Evolutionary conservation across 768 basidiomycete genomes (phyloP), one percentile per base, ranked within the genome.

Genomic region (Pisolithus marmoratus): DNA sequence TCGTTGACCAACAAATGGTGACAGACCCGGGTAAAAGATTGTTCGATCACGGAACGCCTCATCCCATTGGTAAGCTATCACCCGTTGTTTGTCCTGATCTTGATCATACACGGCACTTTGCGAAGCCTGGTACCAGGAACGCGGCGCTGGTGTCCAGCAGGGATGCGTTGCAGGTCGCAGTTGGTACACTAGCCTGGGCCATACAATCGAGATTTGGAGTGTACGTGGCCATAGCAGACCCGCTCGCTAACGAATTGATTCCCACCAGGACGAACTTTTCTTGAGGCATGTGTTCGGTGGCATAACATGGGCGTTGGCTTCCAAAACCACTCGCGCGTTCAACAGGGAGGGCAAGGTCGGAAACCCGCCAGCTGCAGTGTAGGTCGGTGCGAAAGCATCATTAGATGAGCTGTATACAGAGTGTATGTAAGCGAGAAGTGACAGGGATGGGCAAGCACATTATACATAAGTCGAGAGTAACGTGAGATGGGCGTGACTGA

Each of bases 141-240:
- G 74, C 3, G 87, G 87, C 17, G 81, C 84, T 26, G 88, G 88
- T 0, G 79, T 81, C 4, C 72, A 79, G 56, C 64, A 62, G 24
- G 66, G 73, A 19, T 64, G 75, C 23, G 60, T 63, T 38, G 76
- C 83, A 2, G 91, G 90, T 20, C 78, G 90, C 36, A 90, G 87
- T 59, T 93, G 88, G 71, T 93, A 90, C 64, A 93, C 91, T 1
- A 77, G 82, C 55, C 75, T 93, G 0, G 90, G 90, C 0, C 91
- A 94, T 63, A 68, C 82, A 48, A 84, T 82, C 59, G 82, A 86
- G 60, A 90, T 87, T 29, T 90, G 87, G 88, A 69, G 79, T 70
- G 87, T 84, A 49, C 51, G 77, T 66, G 36, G 20, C 11, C 23
- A 19, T 37, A 22, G 34, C 46, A 20, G 50, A 24, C 3, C 42